Base-by-base conservation (phyloP, 805 yeast species). In the Teunomyces kruisii region DNA sequence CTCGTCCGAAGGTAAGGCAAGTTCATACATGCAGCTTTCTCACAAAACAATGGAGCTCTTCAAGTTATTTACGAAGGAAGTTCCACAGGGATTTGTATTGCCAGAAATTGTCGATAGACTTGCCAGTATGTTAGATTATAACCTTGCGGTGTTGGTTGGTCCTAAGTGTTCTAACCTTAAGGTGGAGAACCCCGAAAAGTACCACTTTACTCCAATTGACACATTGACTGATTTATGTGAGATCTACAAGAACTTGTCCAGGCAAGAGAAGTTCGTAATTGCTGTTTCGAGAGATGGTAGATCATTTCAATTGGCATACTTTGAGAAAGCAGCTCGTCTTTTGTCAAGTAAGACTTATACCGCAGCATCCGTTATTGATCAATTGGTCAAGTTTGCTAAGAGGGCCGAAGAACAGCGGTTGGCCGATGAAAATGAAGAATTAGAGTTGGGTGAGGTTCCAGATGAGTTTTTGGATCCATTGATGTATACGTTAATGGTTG, bases 391-490 rank as follows among this genome's bases (percentile, higher is more conserved):
- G 10, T 89, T 94, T 63, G 86, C 83, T 0, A 68, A 76, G 27
- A 67, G 67, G n/a, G 96, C 95, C 0, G 85, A 86, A 49, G 59
- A 64, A 32, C 78, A 80, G 41, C 78, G 80, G 57, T 55, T 72
- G 26, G 70, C 70, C 10, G 92, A 86, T 48, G 95, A 86, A 53
- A 87, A 81, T 50, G 96, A 88, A 59, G 97, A 92, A 51, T 59
- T 80, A 50, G 97, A 89, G 60, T 74, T 88, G 54, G 97, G 96
- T 19, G 99, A 94, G 43, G 79, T 88, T 13, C 99, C 99, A 0
- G 99, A 94, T 61, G 98, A 94, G 63, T 94, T 84, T 61, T 78
- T 94, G 55, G 99, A 94, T 71, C 99, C 99, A 10, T 78, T 94
- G 56, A 92, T 94, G 98, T 94, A 76, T 64, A 88, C 97, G 1